Conservation (phyloP, 2,329 filamentous ascomycete genomes). For the Neoarthrinium moseri region DNA sequence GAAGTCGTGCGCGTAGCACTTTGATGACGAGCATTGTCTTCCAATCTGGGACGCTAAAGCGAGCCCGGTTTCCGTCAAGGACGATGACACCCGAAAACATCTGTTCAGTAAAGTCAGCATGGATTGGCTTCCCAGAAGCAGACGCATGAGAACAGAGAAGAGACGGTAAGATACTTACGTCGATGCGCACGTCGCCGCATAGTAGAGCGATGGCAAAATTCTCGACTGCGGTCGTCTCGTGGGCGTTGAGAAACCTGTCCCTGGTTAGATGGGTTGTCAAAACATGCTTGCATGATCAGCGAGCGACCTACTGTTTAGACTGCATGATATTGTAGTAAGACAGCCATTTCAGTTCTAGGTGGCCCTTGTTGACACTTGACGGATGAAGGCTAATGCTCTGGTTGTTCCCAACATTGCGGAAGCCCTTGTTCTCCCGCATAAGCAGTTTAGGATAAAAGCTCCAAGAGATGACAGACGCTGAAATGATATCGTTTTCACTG, state of each 20-base stretch:
- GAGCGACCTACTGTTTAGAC: slow-evolving; percentile 64
- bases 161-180: slow-evolving; percentile 49
- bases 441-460: slow-evolving; percentile 95
- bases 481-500: slow-evolving; percentile 76
- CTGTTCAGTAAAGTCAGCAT: slow-evolving; percentile 38
- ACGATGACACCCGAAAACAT: slow-evolving; percentile 85
- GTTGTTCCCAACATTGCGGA: slow-evolving; percentile 91
- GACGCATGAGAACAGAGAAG: neutral
- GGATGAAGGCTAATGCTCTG: slow-evolving; percentile 86
- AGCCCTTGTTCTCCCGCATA: slow-evolving; percentile 75
- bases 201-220: slow-evolving; percentile 81
- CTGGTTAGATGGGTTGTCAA: neutral
- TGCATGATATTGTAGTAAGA: slow-evolving; percentile 99
- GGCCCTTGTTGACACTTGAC: slow-evolving; percentile 81
- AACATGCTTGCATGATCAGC: slow-evolving; percentile 8
- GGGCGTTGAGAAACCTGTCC: slow-evolving; percentile 75
- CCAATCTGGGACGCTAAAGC: slow-evolving; percentile 85
- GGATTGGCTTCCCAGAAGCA: neutral
- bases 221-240: slow-evolving; percentile 80
- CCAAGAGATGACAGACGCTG: slow-evolving; percentile 83
- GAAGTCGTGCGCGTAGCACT: slow-evolving; percentile 68
- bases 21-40: slow-evolving; percentile 90
- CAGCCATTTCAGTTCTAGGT: slow-evolving; percentile 71
- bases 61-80: slow-evolving; percentile 82
- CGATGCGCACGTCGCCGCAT: slow-evolving; percentile 85